A percentile compares a stretch with the other conserved stretches of the same genome.
Conservation (phyloP, 2,329 filamentous ascomycete species). For the Colletotrichum sp. region DNA sequence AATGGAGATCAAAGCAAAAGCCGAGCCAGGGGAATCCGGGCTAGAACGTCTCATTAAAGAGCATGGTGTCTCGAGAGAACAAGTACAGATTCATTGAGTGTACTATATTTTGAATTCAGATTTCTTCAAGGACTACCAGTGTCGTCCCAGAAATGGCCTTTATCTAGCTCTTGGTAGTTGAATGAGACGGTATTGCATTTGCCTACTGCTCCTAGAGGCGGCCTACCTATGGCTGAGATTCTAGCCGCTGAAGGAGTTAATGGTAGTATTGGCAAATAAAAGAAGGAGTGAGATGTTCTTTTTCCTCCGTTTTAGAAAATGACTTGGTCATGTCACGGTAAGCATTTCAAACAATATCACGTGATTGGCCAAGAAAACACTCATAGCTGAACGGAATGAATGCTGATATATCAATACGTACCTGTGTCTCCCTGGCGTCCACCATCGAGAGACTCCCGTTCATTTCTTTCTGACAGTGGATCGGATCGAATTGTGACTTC, state of each 20-base stretch:
- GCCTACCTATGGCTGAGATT: background rate
- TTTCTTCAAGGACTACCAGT: accelerated
- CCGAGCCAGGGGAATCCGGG: background rate
- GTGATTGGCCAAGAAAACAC: background rate
- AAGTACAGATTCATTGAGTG: background rate
- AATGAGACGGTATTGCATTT: background rate
- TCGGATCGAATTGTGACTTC: background rate
- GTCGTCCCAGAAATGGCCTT: background rate
- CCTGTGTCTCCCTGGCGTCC: background rate
- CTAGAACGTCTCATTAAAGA: background rate
- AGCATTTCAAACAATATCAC: background rate
- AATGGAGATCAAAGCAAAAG: background rate
- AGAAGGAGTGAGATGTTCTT: background rate
- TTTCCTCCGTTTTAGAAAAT: accelerated
- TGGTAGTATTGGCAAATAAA: background rate
- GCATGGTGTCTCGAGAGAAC: background rate
- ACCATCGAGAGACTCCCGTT: background rate
- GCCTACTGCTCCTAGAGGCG: background rate
- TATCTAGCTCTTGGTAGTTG: background rate
- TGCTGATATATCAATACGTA: background rate
- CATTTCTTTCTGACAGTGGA: background rate
- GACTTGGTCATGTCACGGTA: accelerated
- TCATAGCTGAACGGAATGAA: background rate
- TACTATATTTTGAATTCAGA: background rate
- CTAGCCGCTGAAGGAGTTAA: background rate